phyloP scores from a whole-genome alignment of 306 rosid species.

The Hylodesmum podocarpum region DNA sequence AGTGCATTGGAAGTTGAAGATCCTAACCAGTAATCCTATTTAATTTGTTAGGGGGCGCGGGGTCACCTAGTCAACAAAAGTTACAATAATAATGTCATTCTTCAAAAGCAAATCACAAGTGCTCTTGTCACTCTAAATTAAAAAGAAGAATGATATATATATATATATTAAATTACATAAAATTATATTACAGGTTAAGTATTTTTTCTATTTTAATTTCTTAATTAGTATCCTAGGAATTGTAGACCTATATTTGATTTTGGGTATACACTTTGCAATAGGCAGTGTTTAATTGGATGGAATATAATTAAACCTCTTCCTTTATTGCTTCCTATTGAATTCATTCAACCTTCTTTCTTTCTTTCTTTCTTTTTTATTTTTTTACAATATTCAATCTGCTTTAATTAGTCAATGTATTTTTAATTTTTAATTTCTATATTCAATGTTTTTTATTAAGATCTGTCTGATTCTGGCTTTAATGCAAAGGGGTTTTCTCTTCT shows the following conservation, averaged over 20 bases:
- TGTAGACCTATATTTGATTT: too few relatives aligned
- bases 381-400: too few relatives aligned
- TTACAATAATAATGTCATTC: not conserved
- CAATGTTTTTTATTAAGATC: not conserved
- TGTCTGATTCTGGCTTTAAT: constrained; percentile 8
- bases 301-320: not conserved
- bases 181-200: too few relatives aligned
- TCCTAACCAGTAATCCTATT: not conserved
- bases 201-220: too few relatives aligned
- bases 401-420: constrained; percentile 3
- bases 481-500: not conserved
- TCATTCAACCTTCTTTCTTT: not conserved
- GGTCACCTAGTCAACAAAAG: constrained; percentile 16
- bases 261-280: too few relatives aligned
- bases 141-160: too few relatives aligned
- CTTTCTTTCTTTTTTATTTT: too few relatives aligned
- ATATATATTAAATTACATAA: too few relatives aligned
- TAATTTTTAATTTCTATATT: not conserved
- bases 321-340: not conserved
- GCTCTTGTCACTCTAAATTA: too few relatives aligned
- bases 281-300: not conserved
- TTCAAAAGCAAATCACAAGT: constrained; percentile 3
- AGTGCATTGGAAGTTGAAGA: not conserved
- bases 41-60: not conserved
- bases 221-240: too few relatives aligned